Evolutionary conservation across 306 rosid genomes (phyloP), one percentile per base, ranked within the genome.

Genomic region (Betula pendula): DNA sequence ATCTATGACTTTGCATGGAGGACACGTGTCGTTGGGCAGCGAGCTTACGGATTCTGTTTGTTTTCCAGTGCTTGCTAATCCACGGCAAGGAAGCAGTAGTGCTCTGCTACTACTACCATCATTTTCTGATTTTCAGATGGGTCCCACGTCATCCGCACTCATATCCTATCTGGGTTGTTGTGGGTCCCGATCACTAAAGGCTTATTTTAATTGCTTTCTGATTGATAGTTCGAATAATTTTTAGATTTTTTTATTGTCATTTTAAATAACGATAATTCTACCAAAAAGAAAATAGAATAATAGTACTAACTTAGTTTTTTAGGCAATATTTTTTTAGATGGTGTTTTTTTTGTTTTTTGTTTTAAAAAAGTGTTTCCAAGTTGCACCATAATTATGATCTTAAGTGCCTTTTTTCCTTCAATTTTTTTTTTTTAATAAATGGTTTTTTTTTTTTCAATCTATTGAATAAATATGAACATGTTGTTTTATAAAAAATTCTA

Each of bases 151-250:
- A 19, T 35, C 74, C 51, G 58, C 20, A 31, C 59, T 16, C 17
- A 6, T 3, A 35, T 80, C 79, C 63, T 52, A 79, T 6, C 43
- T 45, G 75, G 70, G 33, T 5, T 10, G 1, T 27, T 19, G 31
- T 66, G 62, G 78, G 78, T 66, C 78, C 74, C 74, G 0, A 8
- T 3, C 1, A 17, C 9, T 22, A 24, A 20, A 22, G 42, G 42
- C 6, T 38, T 38, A 38, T 1, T 38, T 38, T 15, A 16, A 59
- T 22, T 68, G 44, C 40, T 65, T 48, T 77, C 81, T 76, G 75
- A 76, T 76, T 79, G 74, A 70, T 31, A 78, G 51, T 63, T 51
- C 8, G 42, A 33, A 52, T n/a, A 40, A 56, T 47, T 62, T 52
- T 15, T 65, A 6, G 4, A 0, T 22, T 19, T 60, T 7, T 56